Conservation (phyloP, 768 basidiomycete species). For the Boletus speciosus region DNA sequence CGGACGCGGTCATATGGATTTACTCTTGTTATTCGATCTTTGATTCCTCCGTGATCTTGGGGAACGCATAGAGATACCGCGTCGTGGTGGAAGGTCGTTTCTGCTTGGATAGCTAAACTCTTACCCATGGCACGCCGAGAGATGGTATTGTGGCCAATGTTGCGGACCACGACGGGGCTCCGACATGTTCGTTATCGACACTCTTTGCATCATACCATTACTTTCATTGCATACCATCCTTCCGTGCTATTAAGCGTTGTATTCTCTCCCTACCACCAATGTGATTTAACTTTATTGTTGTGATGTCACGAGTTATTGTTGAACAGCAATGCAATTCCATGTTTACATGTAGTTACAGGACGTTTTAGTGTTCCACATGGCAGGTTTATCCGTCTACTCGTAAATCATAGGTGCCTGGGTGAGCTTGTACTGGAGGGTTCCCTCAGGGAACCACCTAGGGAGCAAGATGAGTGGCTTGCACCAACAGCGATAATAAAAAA, state of each 20-base stretch:
- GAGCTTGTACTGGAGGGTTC: slow-evolving; percentile 66
- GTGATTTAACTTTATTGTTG: not conserved
- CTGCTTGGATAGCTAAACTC: slow-evolving; percentile 6
- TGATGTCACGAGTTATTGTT: not conserved
- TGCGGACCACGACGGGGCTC: slow-evolving; percentile 4
- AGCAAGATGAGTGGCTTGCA: slow-evolving; percentile 3
- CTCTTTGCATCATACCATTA: slow-evolving; percentile 27
- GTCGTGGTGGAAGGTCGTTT: slow-evolving; percentile 5
- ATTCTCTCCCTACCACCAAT: slow-evolving; percentile 1
- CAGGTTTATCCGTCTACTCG: slow-evolving; percentile 48
- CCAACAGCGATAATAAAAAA: not conserved
- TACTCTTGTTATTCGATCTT: not conserved
- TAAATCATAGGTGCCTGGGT: slow-evolving; percentile 71
- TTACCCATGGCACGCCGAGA: slow-evolving; percentile 30
- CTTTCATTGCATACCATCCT: slow-evolving; percentile 19
- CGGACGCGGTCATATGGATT: not conserved
- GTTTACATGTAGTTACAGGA: slow-evolving; percentile 23
- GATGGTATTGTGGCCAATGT: slow-evolving; percentile 5
- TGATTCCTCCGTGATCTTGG: slow-evolving; percentile 5
- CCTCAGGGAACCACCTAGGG: slow-evolving; percentile 88
- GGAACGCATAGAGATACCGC: not conserved
- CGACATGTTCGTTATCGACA: slow-evolving; percentile 3
- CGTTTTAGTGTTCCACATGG: not conserved
- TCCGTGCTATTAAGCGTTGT: slow-evolving; percentile 2
- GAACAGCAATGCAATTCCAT: not conserved